phyloP scores from a whole-genome alignment of 306 rosid species.

The Acmispon strigosus region DNA sequence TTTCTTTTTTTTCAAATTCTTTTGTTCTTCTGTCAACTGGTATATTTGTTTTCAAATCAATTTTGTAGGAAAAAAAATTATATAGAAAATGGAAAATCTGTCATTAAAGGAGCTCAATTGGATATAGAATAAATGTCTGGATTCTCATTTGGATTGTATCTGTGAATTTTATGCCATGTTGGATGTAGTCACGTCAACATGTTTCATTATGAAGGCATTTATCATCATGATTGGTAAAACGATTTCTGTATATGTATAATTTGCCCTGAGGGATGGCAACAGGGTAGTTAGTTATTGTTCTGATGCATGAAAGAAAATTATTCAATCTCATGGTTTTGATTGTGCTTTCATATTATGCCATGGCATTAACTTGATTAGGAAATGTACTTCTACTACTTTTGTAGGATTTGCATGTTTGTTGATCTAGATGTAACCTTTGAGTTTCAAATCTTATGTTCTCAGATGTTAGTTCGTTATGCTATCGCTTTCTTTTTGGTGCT shows the following conservation, averaged over 20 bases:
- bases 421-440: conserved; percentile 1
- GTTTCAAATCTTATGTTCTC: conserved; percentile 12
- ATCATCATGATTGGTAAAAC: not conserved
- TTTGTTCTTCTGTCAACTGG: not conserved
- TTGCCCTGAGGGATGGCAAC: no score
- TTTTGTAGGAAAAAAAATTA: not conserved
- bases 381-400: not conserved
- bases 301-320: not conserved
- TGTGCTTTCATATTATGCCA: not conserved
- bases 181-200: not conserved
- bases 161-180: not conserved
- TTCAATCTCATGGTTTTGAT: not conserved
- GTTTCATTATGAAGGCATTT: not conserved
- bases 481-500: conserved; percentile 41
- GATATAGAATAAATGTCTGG: not conserved
- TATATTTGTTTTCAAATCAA: not conserved
- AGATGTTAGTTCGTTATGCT: conserved; percentile 47
- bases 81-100: not conserved
- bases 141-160: not conserved
- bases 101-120: not conserved
- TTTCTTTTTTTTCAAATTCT: not conserved
- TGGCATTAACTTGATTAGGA: not conserved
- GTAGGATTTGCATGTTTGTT: not conserved
- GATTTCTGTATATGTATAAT: no score
- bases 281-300: not conserved